Base-by-base conservation (phyloP, 1,284 basidiomycete genomes). In the Heliocybe sulcata region DNA sequence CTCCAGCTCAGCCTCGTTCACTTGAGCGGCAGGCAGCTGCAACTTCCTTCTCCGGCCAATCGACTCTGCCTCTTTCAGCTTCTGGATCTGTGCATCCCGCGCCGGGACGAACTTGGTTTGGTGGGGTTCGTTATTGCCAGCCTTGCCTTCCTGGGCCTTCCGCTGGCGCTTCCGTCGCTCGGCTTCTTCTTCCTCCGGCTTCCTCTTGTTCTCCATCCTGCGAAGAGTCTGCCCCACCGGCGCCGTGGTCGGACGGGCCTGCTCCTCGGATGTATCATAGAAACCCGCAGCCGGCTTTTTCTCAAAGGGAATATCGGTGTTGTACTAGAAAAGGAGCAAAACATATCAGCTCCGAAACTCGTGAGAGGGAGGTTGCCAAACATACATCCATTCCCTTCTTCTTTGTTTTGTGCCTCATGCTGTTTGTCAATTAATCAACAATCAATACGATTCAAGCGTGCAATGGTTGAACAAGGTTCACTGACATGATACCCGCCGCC, bases 291-390 rank as follows among this genome's bases (percentile, higher is more conserved):
- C 91, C 0, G 97, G 82, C 67, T 93, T 92, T 77, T 99, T 98
- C 73, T 99, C 96, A 65, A 98, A 99, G 0, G 97, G 97, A 63
- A 99, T 98, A 67, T 99, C 97, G 57, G 93, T 87, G 66, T 98
- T 99, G 75, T 99, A 99, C 86, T 94, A 60, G n/a, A 53, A 45
- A 35, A 47, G 35, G 54, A 51, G 16, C 26, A 16, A 57, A 26
- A 35, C 27, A 35, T 20, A 35, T 49, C 11, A 49, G 47, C 16
- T 49, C 27, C 10, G 23, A 26, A 23, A 49, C 20, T 12, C 22
- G 42, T 38, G 26, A 48, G 49, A n/a, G 2, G 29, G 29, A 1
- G 23, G 1, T 33, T 33, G 38, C 19, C 4, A 2, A 6, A 77
- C 89, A 63, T 67, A 91, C 91, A 70, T 98, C 96, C 94, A 99